Evolutionary conservation across 805 yeast genomes (phyloP).

Genomic region (Lipomyces anomalus): DNA sequence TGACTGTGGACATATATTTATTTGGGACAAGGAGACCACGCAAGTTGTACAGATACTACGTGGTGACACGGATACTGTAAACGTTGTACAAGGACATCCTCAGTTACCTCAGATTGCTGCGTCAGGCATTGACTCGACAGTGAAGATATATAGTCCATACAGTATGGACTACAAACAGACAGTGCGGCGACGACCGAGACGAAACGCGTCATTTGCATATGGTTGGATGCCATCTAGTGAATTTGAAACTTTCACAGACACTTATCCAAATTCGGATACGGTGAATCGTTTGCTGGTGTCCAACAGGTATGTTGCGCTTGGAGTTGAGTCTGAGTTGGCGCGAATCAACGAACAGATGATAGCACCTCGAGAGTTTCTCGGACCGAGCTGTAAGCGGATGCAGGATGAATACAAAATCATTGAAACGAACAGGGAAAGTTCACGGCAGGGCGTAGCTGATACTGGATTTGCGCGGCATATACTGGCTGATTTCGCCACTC

Average conservation of each 20-base stretch:
- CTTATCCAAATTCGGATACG: no score
- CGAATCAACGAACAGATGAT: constrained; percentile 2
- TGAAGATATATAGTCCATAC: constrained; percentile 21
- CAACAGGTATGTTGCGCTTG: no score
- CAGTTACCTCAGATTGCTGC: constrained; percentile 22
- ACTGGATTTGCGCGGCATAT: constrained; percentile 9
- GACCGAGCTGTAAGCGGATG: constrained; percentile 12
- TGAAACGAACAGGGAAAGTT: constrained; percentile 10
- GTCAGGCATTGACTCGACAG: constrained; percentile 22
- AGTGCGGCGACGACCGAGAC: background rate
- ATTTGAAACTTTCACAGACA: no score
- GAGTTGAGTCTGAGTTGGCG: no score
- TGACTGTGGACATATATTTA: constrained; percentile 21
- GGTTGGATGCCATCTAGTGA: no score
- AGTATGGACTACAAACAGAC: constrained; percentile 13
- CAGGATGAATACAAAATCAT: constrained; percentile 7
- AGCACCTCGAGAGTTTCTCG: constrained; percentile 15
- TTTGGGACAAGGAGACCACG: constrained; percentile 18
- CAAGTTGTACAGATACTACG: constrained; percentile 16
- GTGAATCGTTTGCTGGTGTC: no score
- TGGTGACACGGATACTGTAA: constrained; percentile 20
- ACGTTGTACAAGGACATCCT: constrained; percentile 22
- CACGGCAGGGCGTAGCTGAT: constrained; percentile 16
- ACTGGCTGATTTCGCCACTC: constrained; percentile 11
- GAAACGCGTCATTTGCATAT: no score